These are phyloP conservation scores for Coelastrella sp. DNA, from an alignment of 139 green algal genomes.

Conservation along the genomic window DNA sequence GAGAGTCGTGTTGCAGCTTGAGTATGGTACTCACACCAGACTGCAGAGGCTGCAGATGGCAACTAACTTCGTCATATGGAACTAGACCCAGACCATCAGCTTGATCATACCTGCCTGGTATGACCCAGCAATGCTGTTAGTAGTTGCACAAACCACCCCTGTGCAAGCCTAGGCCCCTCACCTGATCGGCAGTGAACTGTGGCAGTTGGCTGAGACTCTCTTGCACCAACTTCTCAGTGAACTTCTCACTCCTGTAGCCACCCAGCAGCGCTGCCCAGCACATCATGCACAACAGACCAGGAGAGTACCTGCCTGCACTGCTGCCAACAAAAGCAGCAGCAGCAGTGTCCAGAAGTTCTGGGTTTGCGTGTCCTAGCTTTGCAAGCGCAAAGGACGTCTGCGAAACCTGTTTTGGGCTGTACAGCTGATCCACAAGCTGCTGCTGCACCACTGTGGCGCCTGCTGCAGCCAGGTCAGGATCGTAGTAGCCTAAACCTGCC, in stretches of 20 bases:
- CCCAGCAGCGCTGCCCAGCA: constrained; percentile 14
- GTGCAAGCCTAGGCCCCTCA: neutral
- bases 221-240: neutral
- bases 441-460: neutral
- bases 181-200: constrained; percentile 33
- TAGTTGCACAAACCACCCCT: no score
- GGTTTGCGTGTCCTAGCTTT: neutral
- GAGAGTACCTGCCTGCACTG: constrained; percentile 7
- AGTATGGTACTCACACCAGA: no score
- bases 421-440: constrained; percentile 28
- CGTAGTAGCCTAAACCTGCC: neutral
- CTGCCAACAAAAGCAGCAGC: constrained; percentile 10
- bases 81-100: no score
- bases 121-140: neutral
- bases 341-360: neutral
- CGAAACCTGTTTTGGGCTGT: constrained; percentile 14
- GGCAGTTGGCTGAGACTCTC: neutral
- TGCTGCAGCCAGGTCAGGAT: neutral
- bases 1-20: no score
- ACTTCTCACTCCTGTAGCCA: neutral
- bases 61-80: no score
- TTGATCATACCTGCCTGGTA: no score
- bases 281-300: constrained; percentile 32
- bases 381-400: neutral
- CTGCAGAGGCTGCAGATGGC: no score